phyloP scores from a whole-genome alignment of 169 alveolate genomes.

The Eimeria sp. region DNA sequence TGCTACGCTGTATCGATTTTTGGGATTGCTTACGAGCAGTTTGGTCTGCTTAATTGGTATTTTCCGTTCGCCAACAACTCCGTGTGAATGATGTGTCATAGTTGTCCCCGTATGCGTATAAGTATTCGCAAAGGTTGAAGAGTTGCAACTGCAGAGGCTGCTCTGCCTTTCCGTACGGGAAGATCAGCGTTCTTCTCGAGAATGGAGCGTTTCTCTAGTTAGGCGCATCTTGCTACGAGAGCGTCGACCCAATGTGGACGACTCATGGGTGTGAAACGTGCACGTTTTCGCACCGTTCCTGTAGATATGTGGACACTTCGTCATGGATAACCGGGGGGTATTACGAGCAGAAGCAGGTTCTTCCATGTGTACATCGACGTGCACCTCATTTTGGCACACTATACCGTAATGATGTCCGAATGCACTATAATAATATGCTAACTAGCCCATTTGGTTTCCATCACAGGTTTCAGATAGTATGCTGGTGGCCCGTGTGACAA shows the following conservation, averaged over 20 bases:
- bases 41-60: not conserved
- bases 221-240: no score
- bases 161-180: not conserved
- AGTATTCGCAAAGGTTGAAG: not conserved
- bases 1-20: not conserved
- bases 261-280: no score
- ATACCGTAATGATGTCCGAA: not conserved
- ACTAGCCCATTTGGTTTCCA: not conserved
- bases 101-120: not conserved
- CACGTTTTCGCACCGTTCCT: not conserved
- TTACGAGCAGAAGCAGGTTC: no score
- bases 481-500: not conserved
- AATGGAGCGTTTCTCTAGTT: not conserved
- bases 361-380: not conserved
- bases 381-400: not conserved
- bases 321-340: no score
- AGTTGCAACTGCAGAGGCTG: not conserved
- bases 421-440: not conserved
- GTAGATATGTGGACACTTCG: not conserved
- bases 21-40: not conserved
- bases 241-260: no score
- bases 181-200: not conserved
- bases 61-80: not conserved
- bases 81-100: not conserved
- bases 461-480: not conserved